These are phyloP conservation scores for Penicillium sp. DNA, from an alignment of 2,329 filamentous ascomycete species.

Conservation along the genomic window DNA sequence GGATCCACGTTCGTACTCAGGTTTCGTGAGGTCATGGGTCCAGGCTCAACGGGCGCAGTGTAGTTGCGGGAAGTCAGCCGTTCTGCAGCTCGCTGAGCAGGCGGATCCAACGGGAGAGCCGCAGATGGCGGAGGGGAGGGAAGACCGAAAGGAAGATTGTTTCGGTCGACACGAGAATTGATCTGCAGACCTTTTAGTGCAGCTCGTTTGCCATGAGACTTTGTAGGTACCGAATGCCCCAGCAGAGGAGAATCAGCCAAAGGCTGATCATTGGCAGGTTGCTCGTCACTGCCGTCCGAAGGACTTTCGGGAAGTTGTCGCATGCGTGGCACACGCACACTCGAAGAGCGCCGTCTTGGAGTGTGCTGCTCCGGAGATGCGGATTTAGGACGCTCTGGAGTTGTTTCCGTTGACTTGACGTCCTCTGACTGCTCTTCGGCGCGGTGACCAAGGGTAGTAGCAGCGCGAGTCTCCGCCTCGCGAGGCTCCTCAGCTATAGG, in stretches of 20 bases:
- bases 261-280: slow-evolving; percentile 8
- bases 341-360: slow-evolving; percentile 13
- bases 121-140: slow-evolving; percentile 29
- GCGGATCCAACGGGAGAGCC: slow-evolving; percentile 23
- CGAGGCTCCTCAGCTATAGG: slow-evolving; percentile 16
- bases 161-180: slow-evolving; percentile 10
- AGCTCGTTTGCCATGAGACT: slow-evolving; percentile 11
- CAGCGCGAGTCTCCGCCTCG: slow-evolving; percentile 3
- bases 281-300: background rate
- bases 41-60: slow-evolving; percentile 12
- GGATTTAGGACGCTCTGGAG: slow-evolving; percentile 15
- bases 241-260: slow-evolving; percentile 24
- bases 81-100: slow-evolving; percentile 11
- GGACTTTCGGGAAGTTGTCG: slow-evolving; percentile 13
- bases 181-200: slow-evolving; percentile 12
- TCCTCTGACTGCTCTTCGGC: slow-evolving; percentile 4
- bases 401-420: slow-evolving; percentile 9
- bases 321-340: slow-evolving; percentile 16
- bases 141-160: slow-evolving; percentile 22
- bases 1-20: slow-evolving; percentile 11
- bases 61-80: slow-evolving; percentile 17
- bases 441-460: slow-evolving; percentile 9
- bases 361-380: slow-evolving; percentile 11
- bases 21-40: slow-evolving; percentile 2
- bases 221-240: slow-evolving; percentile 7